Percentiles rank a stretch among this genome's conserved stretches.
These are phyloP conservation scores for Vicia sativa DNA, from an alignment of 306 rosid species.

Conservation along the genomic window DNA sequence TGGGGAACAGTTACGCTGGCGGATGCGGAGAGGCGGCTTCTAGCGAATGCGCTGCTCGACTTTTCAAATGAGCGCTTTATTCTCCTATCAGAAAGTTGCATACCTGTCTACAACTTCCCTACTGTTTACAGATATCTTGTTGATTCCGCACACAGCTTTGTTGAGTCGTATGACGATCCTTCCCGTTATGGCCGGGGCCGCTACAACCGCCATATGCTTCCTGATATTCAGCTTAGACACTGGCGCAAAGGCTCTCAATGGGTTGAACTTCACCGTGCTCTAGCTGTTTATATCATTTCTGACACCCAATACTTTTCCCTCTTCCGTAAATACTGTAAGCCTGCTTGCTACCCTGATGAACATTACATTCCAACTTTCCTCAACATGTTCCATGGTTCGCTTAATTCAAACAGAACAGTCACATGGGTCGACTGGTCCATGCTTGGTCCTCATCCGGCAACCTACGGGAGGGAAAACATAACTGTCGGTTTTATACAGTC, in stretches of 20 bases:
- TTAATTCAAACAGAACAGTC: conserved; percentile 77
- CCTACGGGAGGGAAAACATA: conserved; percentile 53
- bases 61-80: conserved; percentile 87
- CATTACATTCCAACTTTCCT: conserved; percentile 85
- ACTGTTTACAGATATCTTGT: conserved; percentile 76
- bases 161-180: conserved; percentile 86
- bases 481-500: conserved; percentile 61
- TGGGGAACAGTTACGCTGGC: conserved; percentile 82
- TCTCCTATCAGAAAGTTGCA: conserved; percentile 94
- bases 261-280: conserved; percentile 70
- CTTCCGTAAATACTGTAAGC: conserved; percentile 77
- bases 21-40: conserved; percentile 93
- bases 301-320: conserved; percentile 63
- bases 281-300: conserved; percentile 59
- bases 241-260: conserved; percentile 97
- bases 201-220: conserved; percentile 83
- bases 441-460: conserved; percentile 92
- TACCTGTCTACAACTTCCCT: conserved; percentile 80
- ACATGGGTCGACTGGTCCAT: conserved; percentile 94
- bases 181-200: conserved; percentile 90
- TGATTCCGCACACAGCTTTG: conserved; percentile 66
- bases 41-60: conserved; percentile 88
- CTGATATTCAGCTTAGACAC: conserved; percentile 68
- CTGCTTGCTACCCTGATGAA: conserved; percentile 96
- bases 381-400: conserved; percentile 75